Base-by-base conservation (phyloP, 2,329 filamentous ascomycete species). In the Geosmithia putterillii region DNA sequence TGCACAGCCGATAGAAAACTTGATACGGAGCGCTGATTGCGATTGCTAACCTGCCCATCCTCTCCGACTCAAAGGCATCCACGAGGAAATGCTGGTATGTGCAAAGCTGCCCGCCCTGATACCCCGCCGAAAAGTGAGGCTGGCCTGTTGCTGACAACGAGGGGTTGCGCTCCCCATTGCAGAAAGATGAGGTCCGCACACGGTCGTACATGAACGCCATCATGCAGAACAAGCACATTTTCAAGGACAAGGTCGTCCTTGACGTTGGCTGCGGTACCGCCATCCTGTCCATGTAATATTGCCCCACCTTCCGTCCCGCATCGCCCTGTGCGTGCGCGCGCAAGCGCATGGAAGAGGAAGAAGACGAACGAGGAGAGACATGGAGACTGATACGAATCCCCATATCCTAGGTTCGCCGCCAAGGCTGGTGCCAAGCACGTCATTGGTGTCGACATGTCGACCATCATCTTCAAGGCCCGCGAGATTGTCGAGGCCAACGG, bases 111-210 rank as follows among this genome's bases (percentile, higher is more conserved):
- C 46, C 46, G 40, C 44, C 34, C 38, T 18, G 19, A 38, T 38
- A 17, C 36, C 9, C 7, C 18, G 36, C 18, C 12, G 7, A 38
- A 10, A 15, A 8, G 18, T n/a, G 20, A 23, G 38, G 7, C 8
- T 8, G 9, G n/a, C 15, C n/a, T 18, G 10, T 37, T 8, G n/a
- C 35, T 37, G 35, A 37, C n/a, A 3, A 37, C 6, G n/a, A 37
- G 35, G 35, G 19, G 8, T n/a, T 18, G 7, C 35, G 5, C 19
- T 9, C 35, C 8, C 35, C 35, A 38, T 38, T 38, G 35, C 42
- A 95, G 86, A 96, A 95, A 83, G 92, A 98, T 69, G 92, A 98
- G 67, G 89, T 98, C 48, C 87, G 92, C 53, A 98, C 92, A 45
- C 79, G 81, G 63, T 94, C 88, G 48, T 98, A 98, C 74, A 90